Evolutionary conservation across 2,329 filamentous ascomycete genomes (phyloP).

Genomic region (Colletotrichum euphorbiae): DNA sequence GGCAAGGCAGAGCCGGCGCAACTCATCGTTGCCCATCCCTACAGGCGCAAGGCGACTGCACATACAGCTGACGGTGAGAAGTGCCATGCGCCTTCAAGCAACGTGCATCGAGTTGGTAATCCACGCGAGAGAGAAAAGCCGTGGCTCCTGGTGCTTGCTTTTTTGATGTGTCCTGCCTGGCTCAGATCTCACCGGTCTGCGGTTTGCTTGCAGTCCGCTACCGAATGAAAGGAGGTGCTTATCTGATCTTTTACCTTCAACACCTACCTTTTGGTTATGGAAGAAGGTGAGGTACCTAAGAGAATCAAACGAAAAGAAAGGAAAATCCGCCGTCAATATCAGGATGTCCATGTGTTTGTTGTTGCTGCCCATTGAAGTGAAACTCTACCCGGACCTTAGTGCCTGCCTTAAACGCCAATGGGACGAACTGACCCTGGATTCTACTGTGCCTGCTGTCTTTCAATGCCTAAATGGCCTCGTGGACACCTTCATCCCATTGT

Average conservation of each 20-base stretch:
- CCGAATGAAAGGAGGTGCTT: background rate
- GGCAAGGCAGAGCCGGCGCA: background rate
- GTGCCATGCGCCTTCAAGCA: constrained; percentile 1
- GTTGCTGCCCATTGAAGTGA: background rate
- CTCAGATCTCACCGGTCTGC: background rate
- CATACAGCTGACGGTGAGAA: constrained; percentile 30
- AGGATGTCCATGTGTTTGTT: constrained; percentile 1
- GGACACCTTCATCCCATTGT: constrained; percentile 32
- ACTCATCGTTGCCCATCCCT: constrained; percentile 4
- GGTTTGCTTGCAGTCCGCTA: too few relatives aligned
- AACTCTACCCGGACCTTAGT: constrained; percentile 10
- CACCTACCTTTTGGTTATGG: background rate
- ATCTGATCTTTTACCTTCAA: too few relatives aligned
- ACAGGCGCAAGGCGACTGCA: background rate
- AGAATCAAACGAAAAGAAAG: background rate
- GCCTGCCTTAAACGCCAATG: constrained; percentile 5
- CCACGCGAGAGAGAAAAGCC: background rate
- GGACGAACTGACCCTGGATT: constrained; percentile 33
- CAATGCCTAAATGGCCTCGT: background rate
- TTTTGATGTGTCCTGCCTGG: constrained; percentile 1
- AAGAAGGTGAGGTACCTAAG: background rate
- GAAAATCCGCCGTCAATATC: background rate
- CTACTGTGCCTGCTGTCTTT: constrained; percentile 13
- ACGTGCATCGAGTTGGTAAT: background rate
- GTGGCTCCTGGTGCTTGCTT: constrained; percentile 20